Conservation (phyloP, 768 basidiomycete genomes). For the Artomyces pyxidatus region DNA sequence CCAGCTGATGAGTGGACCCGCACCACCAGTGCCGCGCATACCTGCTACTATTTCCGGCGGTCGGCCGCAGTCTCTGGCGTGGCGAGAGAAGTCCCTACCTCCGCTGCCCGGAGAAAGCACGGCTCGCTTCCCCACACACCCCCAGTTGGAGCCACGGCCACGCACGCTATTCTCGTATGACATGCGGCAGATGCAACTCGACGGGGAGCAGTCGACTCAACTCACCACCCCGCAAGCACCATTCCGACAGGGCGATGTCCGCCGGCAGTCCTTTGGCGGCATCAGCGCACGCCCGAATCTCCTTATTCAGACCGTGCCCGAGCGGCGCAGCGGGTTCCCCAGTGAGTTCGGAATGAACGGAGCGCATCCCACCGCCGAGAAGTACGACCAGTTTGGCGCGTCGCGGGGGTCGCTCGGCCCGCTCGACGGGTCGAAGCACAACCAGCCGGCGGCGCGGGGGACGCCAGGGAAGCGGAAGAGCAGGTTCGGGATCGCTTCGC, state of each 20-base stretch:
- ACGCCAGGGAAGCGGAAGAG: constrained; percentile 55
- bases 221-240: constrained; percentile 57
- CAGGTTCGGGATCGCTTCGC: constrained; percentile 58
- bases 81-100: constrained; percentile 69
- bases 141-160: constrained; percentile 40
- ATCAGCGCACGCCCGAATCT: constrained; percentile 49
- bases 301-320: constrained; percentile 39
- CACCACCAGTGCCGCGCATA: constrained; percentile 17
- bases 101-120: constrained; percentile 53
- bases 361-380: constrained; percentile 22
- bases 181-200: constrained; percentile 40
- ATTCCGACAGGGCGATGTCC: constrained; percentile 46
- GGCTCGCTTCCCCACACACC: constrained; percentile 20
- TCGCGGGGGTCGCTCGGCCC: constrained; percentile 51
- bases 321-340: constrained; percentile 2
- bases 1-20: constrained; percentile 15
- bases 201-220: constrained; percentile 32
- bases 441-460: constrained; percentile 9
- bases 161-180: constrained; percentile 61
- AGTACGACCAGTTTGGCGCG: constrained; percentile 67
- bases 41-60: constrained; percentile 3
- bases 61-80: constrained; percentile 19
- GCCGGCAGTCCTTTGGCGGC: constrained; percentile 76
- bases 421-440: constrained; percentile 15
- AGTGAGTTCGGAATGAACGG: neutral